A percentile compares a stretch with the other conserved stretches of the same genome.
Conservation (phyloP, 164 flowering plant species). For the Hamamelis virginiana region DNA sequence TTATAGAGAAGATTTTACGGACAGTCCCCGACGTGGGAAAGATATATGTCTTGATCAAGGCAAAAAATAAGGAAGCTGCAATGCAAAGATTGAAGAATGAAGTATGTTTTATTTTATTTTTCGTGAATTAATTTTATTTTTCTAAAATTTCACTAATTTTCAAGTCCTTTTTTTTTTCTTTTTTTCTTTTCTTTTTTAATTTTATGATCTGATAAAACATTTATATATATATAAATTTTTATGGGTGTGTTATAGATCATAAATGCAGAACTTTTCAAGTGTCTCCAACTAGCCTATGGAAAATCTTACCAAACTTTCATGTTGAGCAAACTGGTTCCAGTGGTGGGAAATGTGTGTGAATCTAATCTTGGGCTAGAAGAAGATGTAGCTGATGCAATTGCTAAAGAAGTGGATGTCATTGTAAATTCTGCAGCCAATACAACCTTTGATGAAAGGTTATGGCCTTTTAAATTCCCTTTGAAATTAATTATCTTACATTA, state of each 20-base stretch:
- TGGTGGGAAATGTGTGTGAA: constrained; percentile 73
- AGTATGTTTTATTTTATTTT: constrained; percentile 60
- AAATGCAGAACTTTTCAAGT: constrained; percentile 68
- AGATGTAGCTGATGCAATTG: constrained; percentile 38
- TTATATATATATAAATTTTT: not conserved
- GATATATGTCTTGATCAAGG: constrained; percentile 80
- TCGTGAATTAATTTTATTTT: not conserved
- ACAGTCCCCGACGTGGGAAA: constrained; percentile 83
- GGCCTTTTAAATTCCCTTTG: not conserved
- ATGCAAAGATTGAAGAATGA: constrained; percentile 69
- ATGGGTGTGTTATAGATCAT: constrained; percentile 47
- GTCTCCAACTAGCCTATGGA: constrained; percentile 65
- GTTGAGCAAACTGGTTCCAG: constrained; percentile 81
- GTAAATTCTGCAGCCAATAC: constrained; percentile 94
- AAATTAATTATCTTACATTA: not conserved
- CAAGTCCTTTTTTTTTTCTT: too few species aligned
- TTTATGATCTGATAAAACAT: too few species aligned
- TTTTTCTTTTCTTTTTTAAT: not conserved
- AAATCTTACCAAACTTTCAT: constrained; percentile 70
- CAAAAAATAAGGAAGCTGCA: constrained; percentile 69
- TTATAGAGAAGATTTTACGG: constrained; percentile 84
- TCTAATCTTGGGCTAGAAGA: constrained; percentile 62
- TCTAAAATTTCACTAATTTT: too few species aligned
- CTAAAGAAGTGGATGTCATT: constrained; percentile 67
- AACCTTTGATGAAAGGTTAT: constrained; percentile 90